These are phyloP conservation scores for Picea glauca DNA, from an alignment of 75 land plant species.

Conservation along the genomic window DNA sequence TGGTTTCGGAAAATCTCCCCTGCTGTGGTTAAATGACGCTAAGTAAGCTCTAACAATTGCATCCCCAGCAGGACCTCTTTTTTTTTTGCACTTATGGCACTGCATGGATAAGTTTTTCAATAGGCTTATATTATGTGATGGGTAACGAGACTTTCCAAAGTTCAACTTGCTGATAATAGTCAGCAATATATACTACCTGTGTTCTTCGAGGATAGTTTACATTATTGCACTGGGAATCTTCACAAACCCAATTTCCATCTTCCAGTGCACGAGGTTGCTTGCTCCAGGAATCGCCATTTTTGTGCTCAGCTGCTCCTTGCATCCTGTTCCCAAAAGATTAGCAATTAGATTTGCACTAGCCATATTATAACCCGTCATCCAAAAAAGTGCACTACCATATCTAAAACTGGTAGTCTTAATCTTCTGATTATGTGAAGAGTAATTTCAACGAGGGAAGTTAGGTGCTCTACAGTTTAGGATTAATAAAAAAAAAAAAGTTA, in stretches of 20 bases:
- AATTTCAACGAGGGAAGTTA: too few species aligned
- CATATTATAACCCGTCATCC: too few species aligned
- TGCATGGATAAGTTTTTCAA: slow-evolving; percentile 1
- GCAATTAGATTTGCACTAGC: neutral
- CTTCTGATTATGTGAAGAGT: too few species aligned
- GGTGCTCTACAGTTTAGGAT: too few species aligned
- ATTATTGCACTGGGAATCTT: slow-evolving; percentile 28
- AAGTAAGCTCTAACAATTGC: slow-evolving; percentile 41
- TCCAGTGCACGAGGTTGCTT: slow-evolving; percentile 39
- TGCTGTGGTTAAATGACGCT: slow-evolving; percentile 25
- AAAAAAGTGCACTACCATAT: too few species aligned
- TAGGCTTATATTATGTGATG: neutral
- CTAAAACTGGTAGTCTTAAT: too few species aligned
- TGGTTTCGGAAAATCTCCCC: slow-evolving; percentile 2
- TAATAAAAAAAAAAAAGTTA: too few species aligned
- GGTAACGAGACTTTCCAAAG: neutral
- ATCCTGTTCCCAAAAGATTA: neutral
- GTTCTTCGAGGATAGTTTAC: slow-evolving; percentile 46
- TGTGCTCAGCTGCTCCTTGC: slow-evolving; percentile 16
- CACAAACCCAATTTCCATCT: slow-evolving; percentile 51
- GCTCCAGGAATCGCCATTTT: slow-evolving; percentile 22
- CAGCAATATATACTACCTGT: slow-evolving; percentile 14
- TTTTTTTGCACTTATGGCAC: slow-evolving; percentile 39
- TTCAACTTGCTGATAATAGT: neutral
- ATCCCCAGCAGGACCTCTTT: slow-evolving; percentile 38